Percentiles rank a stretch among this genome's conserved stretches.
Evolutionary conservation across 495 filamentous ascomycete species (phyloP).

Genomic region (Ascobolus immersus): DNA sequence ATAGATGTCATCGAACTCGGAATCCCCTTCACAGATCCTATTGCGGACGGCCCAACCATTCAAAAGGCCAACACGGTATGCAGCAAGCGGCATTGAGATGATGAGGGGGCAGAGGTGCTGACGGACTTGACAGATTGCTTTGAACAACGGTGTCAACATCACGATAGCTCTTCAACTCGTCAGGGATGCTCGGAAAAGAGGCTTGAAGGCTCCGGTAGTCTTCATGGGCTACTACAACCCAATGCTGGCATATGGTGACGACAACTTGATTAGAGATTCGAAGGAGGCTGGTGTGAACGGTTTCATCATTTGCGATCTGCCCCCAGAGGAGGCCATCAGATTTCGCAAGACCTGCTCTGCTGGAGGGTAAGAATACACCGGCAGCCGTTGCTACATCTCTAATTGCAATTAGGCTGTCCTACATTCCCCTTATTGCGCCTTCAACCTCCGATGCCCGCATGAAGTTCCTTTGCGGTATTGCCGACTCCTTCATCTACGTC

Average conservation of each 20-base stretch:
- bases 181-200: constrained; percentile 43
- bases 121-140: constrained; percentile 25
- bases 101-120: no score
- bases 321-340: constrained; percentile 82
- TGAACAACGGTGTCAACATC: constrained; percentile 70
- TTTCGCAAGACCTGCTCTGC: constrained; percentile 67
- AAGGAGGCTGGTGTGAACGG: constrained; percentile 74
- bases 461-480: constrained; percentile 86
- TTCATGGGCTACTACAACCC: constrained; percentile 99
- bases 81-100: no score
- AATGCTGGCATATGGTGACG: constrained; percentile 74
- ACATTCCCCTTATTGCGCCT: constrained; percentile 84
- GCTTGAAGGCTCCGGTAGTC: constrained; percentile 56
- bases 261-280: constrained; percentile 61
- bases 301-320: constrained; percentile 91
- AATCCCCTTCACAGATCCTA: constrained; percentile 91
- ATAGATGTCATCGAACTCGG: constrained; percentile 63
- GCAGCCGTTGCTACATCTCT: constrained; percentile 1
- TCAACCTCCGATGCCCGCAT: constrained; percentile 78
- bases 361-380: constrained; percentile 28
- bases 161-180: constrained; percentile 53
- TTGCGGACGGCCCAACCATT: constrained; percentile 84
- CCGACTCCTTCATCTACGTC: constrained; percentile 97
- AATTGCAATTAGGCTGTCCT: constrained; percentile 39
- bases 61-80: constrained; percentile 62